These are phyloP conservation scores for Nicotiana otophora DNA, from an alignment of 257 asterid genomes.

Conservation along the genomic window DNA sequence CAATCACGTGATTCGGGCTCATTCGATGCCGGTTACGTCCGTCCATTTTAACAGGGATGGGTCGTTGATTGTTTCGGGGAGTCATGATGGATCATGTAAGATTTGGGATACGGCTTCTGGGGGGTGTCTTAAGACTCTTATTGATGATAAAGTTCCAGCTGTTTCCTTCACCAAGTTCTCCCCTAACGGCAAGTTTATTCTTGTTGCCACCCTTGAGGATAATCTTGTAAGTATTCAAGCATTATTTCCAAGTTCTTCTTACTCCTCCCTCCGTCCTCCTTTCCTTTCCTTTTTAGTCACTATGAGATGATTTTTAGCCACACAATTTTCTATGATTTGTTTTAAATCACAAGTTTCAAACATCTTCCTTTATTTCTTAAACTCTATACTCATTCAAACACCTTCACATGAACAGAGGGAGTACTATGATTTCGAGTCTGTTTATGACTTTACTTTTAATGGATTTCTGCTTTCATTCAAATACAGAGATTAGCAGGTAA, in stretches of 20 bases:
- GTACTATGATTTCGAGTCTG: too few species aligned
- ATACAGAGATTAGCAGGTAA: too few species aligned
- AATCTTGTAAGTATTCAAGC: constrained; percentile 52
- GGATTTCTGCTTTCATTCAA: neutral
- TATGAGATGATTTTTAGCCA: too few species aligned
- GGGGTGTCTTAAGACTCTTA: constrained; percentile 49
- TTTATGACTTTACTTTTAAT: neutral
- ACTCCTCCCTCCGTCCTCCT: neutral
- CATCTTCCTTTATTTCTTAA: too few species aligned
- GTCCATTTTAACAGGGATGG: constrained; percentile 80
- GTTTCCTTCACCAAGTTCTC: constrained; percentile 83
- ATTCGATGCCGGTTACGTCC: constrained; percentile 74
- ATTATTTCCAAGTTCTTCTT: neutral
- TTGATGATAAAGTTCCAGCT: constrained; percentile 62
- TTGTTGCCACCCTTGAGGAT: constrained; percentile 75
- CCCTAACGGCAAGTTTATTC: constrained; percentile 86
- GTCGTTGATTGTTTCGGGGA: constrained; percentile 68
- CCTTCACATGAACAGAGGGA: too few species aligned
- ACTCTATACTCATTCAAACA: too few species aligned
- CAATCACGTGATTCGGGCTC: constrained; percentile 59
- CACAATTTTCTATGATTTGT: too few species aligned
- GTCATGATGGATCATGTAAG: constrained; percentile 92
- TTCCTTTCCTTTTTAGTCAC: too few species aligned
- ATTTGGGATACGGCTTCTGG: constrained; percentile 79
- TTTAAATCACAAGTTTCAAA: too few species aligned